Percentiles rank a stretch among this genome's conserved stretches.
phyloP scores from a whole-genome alignment of 2,329 filamentous ascomycete genomes.

The Xylaria sp. region DNA sequence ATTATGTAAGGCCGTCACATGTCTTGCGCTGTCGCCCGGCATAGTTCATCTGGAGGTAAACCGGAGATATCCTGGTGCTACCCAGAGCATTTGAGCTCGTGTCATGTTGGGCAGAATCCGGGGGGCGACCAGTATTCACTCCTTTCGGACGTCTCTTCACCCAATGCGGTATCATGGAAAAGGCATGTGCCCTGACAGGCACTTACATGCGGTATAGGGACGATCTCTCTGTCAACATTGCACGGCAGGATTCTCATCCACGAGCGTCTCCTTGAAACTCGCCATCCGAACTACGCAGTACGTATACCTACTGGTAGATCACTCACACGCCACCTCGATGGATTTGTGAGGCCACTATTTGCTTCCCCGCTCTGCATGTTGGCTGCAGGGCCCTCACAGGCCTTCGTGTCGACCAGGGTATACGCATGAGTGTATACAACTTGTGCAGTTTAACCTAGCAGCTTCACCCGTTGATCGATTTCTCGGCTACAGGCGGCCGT shows the following conservation, averaged over 20 bases:
- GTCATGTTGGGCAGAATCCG: constrained; percentile 14
- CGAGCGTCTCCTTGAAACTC: background rate
- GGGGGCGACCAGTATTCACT: background rate
- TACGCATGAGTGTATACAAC: background rate
- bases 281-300: constrained; percentile 9
- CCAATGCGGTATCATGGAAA: constrained; percentile 13
- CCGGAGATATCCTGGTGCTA: constrained; percentile 28
- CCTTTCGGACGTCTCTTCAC: background rate
- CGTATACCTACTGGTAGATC: background rate
- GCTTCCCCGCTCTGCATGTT: constrained; percentile 27
- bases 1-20: constrained; percentile 26
- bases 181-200: constrained; percentile 19
- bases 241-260: constrained; percentile 14
- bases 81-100: constrained; percentile 8
- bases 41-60: constrained; percentile 28
- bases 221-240: constrained; percentile 6
- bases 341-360: constrained; percentile 8
- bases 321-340: background rate
- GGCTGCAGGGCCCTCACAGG: constrained; percentile 22
- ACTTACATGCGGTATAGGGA: constrained; percentile 6
- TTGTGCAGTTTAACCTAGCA: constrained; percentile 2
- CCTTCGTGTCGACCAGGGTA: constrained; percentile 4
- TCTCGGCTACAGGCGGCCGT: background rate
- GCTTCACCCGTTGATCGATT: constrained; percentile 2
- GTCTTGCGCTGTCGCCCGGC: constrained; percentile 10